These are phyloP conservation scores for Ambrosia trifida DNA, from an alignment of 129 eudicot genomes.

Conservation along the genomic window DNA sequence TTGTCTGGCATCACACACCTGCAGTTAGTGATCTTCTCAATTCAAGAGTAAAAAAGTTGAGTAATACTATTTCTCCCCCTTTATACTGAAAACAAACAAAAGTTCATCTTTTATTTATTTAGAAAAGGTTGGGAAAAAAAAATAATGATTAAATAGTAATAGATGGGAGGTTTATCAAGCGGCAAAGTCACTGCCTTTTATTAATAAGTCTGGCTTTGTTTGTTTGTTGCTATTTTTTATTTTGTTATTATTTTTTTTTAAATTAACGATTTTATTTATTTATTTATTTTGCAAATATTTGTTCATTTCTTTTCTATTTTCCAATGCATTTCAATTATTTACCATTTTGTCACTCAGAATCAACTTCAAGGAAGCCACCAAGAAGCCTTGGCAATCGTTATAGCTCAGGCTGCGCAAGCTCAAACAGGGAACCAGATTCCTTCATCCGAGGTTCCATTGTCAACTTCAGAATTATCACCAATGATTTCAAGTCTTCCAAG, in stretches of 20 bases:
- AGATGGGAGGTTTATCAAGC: neutral
- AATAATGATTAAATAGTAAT: neutral
- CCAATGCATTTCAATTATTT: constrained; percentile 1
- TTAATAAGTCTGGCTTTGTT: neutral
- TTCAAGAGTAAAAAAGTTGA: neutral
- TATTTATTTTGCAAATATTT: constrained; percentile 2
- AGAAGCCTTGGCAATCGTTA: constrained; percentile 48
- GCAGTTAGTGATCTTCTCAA: neutral
- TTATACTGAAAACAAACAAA: neutral
- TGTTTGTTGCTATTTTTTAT: no score
- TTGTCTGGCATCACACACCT: neutral
- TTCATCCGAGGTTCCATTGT: constrained; percentile 30
- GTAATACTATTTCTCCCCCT: neutral
- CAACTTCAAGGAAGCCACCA: constrained; percentile 51
- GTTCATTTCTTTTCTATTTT: constrained; percentile 5
- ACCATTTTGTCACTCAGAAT: constrained; percentile 42
- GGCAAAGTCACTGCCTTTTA: neutral
- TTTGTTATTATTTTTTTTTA: no score
- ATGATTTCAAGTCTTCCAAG: constrained; percentile 33
- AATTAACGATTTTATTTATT: neutral
- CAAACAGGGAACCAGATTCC: constrained; percentile 29
- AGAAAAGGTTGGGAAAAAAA: no score
- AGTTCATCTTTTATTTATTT: neutral
- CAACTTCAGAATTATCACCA: constrained; percentile 36
- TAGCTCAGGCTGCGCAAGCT: constrained; percentile 49